Base-by-base conservation (phyloP, 2,329 filamentous ascomycete genomes). In the Stromatinia cepivora region DNA sequence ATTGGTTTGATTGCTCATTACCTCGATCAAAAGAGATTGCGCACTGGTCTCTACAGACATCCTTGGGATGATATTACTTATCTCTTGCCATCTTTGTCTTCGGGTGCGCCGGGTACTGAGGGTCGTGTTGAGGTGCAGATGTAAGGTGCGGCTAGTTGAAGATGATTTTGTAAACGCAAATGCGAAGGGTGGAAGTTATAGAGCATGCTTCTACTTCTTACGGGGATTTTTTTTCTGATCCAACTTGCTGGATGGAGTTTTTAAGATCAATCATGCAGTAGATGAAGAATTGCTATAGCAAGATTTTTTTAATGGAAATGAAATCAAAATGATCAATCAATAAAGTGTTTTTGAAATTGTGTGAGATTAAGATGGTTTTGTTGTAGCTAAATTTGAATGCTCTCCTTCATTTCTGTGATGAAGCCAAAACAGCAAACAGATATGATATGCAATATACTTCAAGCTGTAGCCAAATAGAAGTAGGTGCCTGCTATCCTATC, bases 1-100 rank as follows among this genome's bases (percentile, higher is more conserved):
- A 99, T 99, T 79, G 95, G 95, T 92, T 87, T 99, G 76, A 99
- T 99, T 91, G 95, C 95, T 79, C 95, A 99, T 84, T 98, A 94
- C 88, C 90, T 99, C 78, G 95, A 99, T 85, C 95, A 99, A 89
- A 99, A 99, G 94, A 90, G 95, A 83, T 88, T 99, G 82, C 92
- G 94, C 79, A 99, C 95, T 79, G 95, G 95, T 81, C 89, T 99
- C 75, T 99, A 99, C 92, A 92, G 95, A 81, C 93, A 97, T 88
- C 95, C 95, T 80, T 98, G 95, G 95, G 95, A 97, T 81, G 94
- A 97, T 82, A 97, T 97, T 80, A 97, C 93, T 75, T 97, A 97
- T 84, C 88, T 97, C 77, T 90, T 97, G 76, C 93, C 93, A 79
- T 92, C 87, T 82, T 85, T 97, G 72, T 86, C 90, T 80, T 86